Evolutionary conservation across 345 rosid genomes (phyloP), one percentile per base, ranked within the genome.

Genomic region (Lumnitzera littorea): DNA sequence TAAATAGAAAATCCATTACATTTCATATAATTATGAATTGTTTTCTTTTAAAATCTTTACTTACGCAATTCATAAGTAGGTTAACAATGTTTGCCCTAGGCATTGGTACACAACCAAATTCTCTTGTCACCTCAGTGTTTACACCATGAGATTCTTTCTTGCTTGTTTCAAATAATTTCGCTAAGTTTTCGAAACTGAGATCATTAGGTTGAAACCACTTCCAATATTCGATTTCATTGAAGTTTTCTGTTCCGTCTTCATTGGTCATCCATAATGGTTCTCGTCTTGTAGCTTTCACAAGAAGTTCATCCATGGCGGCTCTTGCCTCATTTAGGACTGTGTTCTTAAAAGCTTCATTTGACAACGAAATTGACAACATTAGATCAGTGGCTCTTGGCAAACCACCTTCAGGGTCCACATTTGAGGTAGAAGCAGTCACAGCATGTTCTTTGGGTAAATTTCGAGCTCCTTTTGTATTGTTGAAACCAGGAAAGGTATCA

Each of bases 1-100:
- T n/a, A 2, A 1, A 16, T 41, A 16, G 23, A 36, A 25, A 13
- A 4, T 51, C 20, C 13, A 29, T 11, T 51, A 31, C 5, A 12
- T 41, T 41, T 3, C 9, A 53, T 4, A 16, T 12, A 12, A 16
- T 14, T 16, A n/a, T 55, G 46, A 51, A 41, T n/a, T 12, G 4
- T 13, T 0, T 61, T 25, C 29, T 10, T 15, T 12, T 16, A 36
- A 36, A 36, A 36, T 9, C 43, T 1, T 36, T 15, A 56, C 68
- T 11, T 51, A 58, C 69, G 56, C 52, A 17, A 57, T 66, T 57
- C 69, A 66, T 66, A 13, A 66, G 57, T 13, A 48, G 16, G 60
- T 43, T 41, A 11, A 17, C 25, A 57, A 41, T 48, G 24, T 57
- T 15, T 57, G 3, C 5, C 60, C 16, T 41, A 2, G 10, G 43